Percentiles rank a stretch among this genome's conserved stretches.
phyloP scores from a whole-genome alignment of 768 basidiomycete species.

The Kwoniella pini region DNA sequence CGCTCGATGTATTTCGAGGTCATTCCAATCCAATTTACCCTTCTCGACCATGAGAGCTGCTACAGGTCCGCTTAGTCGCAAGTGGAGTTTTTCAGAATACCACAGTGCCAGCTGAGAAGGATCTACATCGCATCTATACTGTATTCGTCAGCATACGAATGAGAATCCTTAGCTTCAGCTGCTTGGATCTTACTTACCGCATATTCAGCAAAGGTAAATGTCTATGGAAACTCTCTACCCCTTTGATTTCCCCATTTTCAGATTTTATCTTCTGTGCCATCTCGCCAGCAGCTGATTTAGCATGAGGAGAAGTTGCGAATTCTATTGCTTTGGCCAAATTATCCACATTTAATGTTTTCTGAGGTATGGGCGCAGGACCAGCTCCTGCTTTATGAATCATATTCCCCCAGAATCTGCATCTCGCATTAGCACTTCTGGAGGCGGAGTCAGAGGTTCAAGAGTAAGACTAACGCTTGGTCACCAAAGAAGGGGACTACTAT shows the following conservation, averaged over 20 bases:
- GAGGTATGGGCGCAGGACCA: constrained; percentile 65
- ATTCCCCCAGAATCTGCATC: constrained; percentile 57
- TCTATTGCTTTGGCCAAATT: constrained; percentile 63
- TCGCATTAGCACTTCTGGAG: no score
- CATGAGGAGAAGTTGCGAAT: constrained; percentile 58
- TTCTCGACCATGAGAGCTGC: constrained; percentile 61
- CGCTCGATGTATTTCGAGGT: constrained; percentile 60
- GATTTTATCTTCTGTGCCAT: constrained; percentile 61
- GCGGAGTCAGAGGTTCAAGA: neutral
- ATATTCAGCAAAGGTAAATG: constrained; percentile 66
- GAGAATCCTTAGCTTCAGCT: neutral
- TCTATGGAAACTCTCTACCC: constrained; percentile 63
- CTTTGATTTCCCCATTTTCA: constrained; percentile 54
- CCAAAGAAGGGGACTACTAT: constrained; percentile 70
- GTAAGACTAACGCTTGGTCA: constrained; percentile 58
- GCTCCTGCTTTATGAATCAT: constrained; percentile 67
- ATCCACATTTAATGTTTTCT: constrained; percentile 60
- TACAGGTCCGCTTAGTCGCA: constrained; percentile 62
- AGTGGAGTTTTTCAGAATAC: constrained; percentile 60
- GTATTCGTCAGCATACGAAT: constrained; percentile 2
- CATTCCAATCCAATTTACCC: constrained; percentile 57
- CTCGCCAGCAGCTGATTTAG: constrained; percentile 59
- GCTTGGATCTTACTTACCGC: constrained; percentile 53
- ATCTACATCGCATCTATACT: constrained; percentile 61
- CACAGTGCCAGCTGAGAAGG: constrained; percentile 62